phyloP scores from a whole-genome alignment of 2,329 filamentous ascomycete genomes.

The Fusarium nelsonii region DNA sequence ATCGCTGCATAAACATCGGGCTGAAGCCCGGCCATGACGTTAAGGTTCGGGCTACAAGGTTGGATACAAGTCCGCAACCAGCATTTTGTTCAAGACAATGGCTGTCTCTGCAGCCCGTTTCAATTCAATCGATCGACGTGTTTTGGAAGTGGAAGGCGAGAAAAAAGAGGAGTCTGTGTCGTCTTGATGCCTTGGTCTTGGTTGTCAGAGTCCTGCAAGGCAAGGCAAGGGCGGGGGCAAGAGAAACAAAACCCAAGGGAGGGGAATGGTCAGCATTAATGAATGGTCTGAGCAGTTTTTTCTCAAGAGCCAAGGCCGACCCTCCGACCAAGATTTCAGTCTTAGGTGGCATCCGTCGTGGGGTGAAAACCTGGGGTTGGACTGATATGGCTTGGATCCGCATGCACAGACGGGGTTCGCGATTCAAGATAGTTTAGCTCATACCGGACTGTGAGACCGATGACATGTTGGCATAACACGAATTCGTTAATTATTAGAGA shows the following conservation, averaged over 20 bases:
- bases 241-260: not conserved
- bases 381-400: conserved; percentile 7
- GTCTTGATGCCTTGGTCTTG: not conserved
- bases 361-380: conserved; percentile 22
- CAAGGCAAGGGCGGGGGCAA: not conserved
- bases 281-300: not conserved
- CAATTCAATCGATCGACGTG: not conserved
- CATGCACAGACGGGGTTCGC: not conserved
- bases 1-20: conserved; percentile 38
- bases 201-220: not conserved
- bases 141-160: too few relatives aligned
- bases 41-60: not conserved
- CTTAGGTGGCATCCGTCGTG: not conserved
- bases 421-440: conserved; percentile 5
- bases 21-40: conserved; percentile 41
- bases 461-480: not conserved
- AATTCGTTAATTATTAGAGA: not conserved
- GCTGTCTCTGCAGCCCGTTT: not conserved
- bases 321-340: conserved; percentile 7
- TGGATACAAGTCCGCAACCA: not conserved
- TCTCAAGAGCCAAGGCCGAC: not conserved
- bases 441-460: conserved; percentile 12
- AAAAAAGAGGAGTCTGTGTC: not conserved
- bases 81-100: conserved; percentile 5
- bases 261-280: conserved; percentile 4